Base-by-base conservation (phyloP, 2,329 filamentous ascomycete genomes). In the Teratosphaeria nubilosa region DNA sequence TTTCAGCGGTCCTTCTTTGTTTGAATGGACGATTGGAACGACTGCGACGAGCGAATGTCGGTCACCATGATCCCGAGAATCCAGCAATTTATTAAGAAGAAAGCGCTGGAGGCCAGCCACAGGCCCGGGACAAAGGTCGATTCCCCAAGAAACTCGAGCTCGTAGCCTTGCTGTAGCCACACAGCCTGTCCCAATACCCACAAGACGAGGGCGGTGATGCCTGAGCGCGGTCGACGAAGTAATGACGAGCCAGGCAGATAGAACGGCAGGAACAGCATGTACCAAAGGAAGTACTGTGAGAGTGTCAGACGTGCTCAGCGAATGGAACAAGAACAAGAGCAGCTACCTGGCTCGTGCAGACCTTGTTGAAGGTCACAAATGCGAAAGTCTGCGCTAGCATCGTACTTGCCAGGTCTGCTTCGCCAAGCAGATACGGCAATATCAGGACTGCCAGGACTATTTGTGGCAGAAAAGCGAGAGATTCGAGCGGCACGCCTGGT, bases 301-400 rank as follows among this genome's bases (percentile, higher is more conserved):
- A 6, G 6, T n/a, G 55, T 60, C 37, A 61, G 56, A 34, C 53
- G 6, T 11, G 7, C 25, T 9, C 13, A 11, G 22, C n/a, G 13
- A 10, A 32, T 27, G n/a, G 27, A n/a, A 25, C 37, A 7, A 11
- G 14, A 31, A 1, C 11, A n/a, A 9, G 51, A 53, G 13, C 10
- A 70, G 80, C 63, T 81, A 94, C 90, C 82, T 97, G 92, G 69
- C 91, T 96, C 2, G 94, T 99, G 80, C 92, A 97, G 62, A 99
- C 94, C 77, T 99, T 99, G 77, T 99, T 99, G 67, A 97, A 97
- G 0, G 91, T 86, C 3, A 97, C 94, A 73, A 99, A 99, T 0
- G 92, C 90, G 74, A 96, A 96, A 0, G 94, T 97, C 75, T 99
- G 94, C 3, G 90, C 90, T 61, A 97, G 82, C 88, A 97, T 91